These are phyloP conservation scores for Colletotrichum sp. DNA, from an alignment of 2,329 filamentous ascomycete genomes.

Conservation along the genomic window DNA sequence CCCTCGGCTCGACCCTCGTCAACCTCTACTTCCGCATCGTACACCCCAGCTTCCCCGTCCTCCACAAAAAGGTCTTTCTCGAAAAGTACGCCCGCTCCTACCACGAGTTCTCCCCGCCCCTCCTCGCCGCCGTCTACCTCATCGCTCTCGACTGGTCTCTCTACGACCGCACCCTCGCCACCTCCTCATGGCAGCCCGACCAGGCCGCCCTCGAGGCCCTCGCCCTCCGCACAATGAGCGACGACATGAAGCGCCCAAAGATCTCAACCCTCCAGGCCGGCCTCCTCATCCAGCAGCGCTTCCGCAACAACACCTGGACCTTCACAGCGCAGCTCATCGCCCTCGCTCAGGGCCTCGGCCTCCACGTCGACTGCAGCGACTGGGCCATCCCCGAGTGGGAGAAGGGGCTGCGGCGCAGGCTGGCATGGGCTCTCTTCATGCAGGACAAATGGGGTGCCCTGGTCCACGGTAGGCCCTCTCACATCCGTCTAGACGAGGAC, in stretches of 20 bases:
- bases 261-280: constrained; percentile 61
- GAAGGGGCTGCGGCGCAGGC: constrained; percentile 61
- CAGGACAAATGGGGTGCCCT: constrained; percentile 69
- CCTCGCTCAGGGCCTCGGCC: constrained; percentile 62
- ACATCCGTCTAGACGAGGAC: constrained; percentile 54
- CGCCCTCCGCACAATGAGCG: constrained; percentile 49
- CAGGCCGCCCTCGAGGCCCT: constrained; percentile 39
- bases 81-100: constrained; percentile 65
- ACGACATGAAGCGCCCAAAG: constrained; percentile 57
- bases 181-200: constrained; percentile 33
- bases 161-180: constrained; percentile 57
- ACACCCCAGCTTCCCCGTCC: constrained; percentile 62
- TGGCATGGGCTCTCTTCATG: constrained; percentile 70
- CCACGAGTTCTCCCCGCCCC: constrained; percentile 62
- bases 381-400: constrained; percentile 72
- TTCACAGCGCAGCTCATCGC: constrained; percentile 60
- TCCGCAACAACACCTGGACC: constrained; percentile 50
- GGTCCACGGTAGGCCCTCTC: constrained; percentile 61
- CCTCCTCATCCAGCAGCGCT: constrained; percentile 56
- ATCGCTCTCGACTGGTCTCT: constrained; percentile 67
- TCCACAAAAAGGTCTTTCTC: constrained; percentile 66
- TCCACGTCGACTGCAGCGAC: constrained; percentile 64
- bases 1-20: constrained; percentile 67
- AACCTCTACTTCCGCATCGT: constrained; percentile 71
- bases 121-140: constrained; percentile 66